Percentiles rank a stretch among this genome's conserved stretches.
Evolutionary conservation across 2,329 filamentous ascomycete genomes (phyloP).

Genomic region (Acrodontium crateriforme): DNA sequence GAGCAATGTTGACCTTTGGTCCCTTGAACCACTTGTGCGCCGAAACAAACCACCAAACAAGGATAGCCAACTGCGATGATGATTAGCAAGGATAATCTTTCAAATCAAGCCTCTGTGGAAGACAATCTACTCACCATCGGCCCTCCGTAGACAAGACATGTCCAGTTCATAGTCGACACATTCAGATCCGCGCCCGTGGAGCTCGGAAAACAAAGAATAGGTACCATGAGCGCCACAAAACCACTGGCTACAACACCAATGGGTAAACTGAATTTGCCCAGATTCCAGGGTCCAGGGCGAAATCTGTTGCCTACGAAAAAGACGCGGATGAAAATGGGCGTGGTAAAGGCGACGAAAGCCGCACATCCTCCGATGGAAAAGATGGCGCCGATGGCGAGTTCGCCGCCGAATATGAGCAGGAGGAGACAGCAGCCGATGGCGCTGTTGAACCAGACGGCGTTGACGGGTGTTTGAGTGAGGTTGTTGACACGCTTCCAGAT

Average conservation of each 20-base stretch:
- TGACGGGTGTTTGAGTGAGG: conserved; percentile 51
- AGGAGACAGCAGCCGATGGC: conserved; percentile 45
- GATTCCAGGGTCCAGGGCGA: conserved; percentile 53
- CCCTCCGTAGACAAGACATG: conserved; percentile 50
- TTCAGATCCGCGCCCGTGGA: conserved; percentile 42
- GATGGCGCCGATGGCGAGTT: conserved; percentile 49
- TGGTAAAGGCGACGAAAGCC: conserved; percentile 49
- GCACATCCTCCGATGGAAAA: conserved; percentile 59
- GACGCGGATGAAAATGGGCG: conserved; percentile 44
- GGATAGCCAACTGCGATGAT: conserved; percentile 17
- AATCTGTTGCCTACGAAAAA: conserved; percentile 50
- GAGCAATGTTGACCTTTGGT: conserved; percentile 53
- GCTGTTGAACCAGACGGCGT: conserved; percentile 55
- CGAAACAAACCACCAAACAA: conserved; percentile 48
- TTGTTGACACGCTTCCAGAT: conserved; percentile 48
- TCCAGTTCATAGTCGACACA: conserved; percentile 51
- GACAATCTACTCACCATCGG: conserved; percentile 36
- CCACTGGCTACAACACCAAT: conserved; percentile 43
- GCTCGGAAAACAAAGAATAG: conserved; percentile 52
- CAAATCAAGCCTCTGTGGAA: too few species aligned
- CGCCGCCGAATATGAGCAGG: conserved; percentile 51
- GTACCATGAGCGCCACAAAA: conserved; percentile 54
- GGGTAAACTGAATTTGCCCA: conserved; percentile 44
- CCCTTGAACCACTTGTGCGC: conserved; percentile 58
- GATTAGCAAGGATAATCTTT: too few species aligned